A percentile compares a stretch with the other conserved stretches of the same genome.
These are phyloP conservation scores for Coprinopsis marcescibilis DNA, from an alignment of 768 basidiomycete species.

Conservation along the genomic window DNA sequence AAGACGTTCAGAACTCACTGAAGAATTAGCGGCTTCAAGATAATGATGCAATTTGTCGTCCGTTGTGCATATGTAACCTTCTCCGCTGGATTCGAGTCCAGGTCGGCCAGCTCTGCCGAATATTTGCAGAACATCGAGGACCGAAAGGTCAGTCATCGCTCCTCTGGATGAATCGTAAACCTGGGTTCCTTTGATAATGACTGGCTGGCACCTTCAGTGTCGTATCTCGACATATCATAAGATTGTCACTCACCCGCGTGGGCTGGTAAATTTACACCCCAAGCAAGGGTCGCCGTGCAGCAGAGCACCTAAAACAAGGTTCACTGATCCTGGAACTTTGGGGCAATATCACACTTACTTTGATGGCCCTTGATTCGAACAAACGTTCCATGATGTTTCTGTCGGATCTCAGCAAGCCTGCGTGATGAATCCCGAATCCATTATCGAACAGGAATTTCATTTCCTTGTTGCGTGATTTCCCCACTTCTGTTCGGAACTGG, in stretches of 20 bases:
- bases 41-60: conserved; percentile 91
- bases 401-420: conserved; percentile 93
- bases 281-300: conserved; percentile 96
- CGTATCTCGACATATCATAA: background rate
- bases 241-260: conserved; percentile 65
- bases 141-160: conserved; percentile 85
- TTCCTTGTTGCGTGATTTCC: conserved; percentile 86
- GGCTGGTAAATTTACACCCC: conserved; percentile 98
- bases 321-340: background rate
- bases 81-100: conserved; percentile 85
- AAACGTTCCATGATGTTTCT: conserved; percentile 92
- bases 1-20: conserved; percentile 40
- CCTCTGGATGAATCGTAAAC: conserved; percentile 91
- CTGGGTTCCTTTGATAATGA: conserved; percentile 96
- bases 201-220: conserved; percentile 29
- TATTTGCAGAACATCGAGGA: conserved; percentile 94
- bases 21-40: conserved; percentile 79
- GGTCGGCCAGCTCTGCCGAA: conserved; percentile 95
- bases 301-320: conserved; percentile 76
- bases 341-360: conserved; percentile 43
- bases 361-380: conserved; percentile 88
- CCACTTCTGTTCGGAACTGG: conserved; percentile 73
- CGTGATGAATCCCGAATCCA: conserved; percentile 98
- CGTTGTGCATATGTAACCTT: conserved; percentile 95
- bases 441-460: conserved; percentile 90